Percentiles rank a stretch among this genome's conserved stretches.
Conservation (phyloP, 768 basidiomycete genomes). For the Kwoniella sp. region DNA sequence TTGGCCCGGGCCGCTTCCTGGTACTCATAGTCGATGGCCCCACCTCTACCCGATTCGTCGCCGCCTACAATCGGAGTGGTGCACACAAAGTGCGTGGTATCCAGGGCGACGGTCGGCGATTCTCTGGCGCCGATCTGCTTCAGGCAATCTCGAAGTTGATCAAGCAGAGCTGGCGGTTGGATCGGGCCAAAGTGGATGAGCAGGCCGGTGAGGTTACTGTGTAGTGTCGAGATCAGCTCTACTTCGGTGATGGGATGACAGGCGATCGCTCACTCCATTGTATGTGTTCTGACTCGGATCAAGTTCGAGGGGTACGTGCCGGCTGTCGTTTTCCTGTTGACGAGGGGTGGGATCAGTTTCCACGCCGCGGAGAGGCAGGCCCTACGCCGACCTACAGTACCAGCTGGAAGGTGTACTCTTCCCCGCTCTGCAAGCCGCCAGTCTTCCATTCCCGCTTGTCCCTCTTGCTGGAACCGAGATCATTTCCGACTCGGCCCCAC, state of each 20-base stretch:
- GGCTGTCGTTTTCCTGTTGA: constrained; percentile 69
- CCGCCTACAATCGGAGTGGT: constrained; percentile 71
- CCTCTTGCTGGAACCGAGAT: constrained; percentile 61
- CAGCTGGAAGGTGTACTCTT: constrained; percentile 91
- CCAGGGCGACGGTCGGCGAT: constrained; percentile 91
- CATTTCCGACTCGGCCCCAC: constrained; percentile 58
- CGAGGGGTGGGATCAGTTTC: too few species aligned
- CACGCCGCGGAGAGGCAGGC: neutral
- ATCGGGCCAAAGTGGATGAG: constrained; percentile 91
- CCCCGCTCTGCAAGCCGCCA: constrained; percentile 47
- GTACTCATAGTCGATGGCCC: constrained; percentile 68
- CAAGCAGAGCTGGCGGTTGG: constrained; percentile 67
- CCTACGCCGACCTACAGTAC: constrained; percentile 69
- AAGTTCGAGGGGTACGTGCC: constrained; percentile 84
- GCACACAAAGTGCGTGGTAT: constrained; percentile 97
- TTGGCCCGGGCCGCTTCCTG: constrained; percentile 90
- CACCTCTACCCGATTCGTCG: constrained; percentile 53
- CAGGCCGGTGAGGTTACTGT: constrained; percentile 85
- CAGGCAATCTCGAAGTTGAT: constrained; percentile 75
- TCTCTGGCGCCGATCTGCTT: constrained; percentile 81
- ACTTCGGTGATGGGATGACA: neutral
- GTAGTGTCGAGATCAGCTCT: neutral
- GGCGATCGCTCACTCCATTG: constrained; percentile 60
- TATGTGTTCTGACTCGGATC: constrained; percentile 80
- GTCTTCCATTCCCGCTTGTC: constrained; percentile 45